Percentiles rank a stretch among this genome's conserved stretches.
These are phyloP conservation scores for Coemansia sp. DNA, from an alignment of 192 early-diverging fungal species.

Conservation along the genomic window DNA sequence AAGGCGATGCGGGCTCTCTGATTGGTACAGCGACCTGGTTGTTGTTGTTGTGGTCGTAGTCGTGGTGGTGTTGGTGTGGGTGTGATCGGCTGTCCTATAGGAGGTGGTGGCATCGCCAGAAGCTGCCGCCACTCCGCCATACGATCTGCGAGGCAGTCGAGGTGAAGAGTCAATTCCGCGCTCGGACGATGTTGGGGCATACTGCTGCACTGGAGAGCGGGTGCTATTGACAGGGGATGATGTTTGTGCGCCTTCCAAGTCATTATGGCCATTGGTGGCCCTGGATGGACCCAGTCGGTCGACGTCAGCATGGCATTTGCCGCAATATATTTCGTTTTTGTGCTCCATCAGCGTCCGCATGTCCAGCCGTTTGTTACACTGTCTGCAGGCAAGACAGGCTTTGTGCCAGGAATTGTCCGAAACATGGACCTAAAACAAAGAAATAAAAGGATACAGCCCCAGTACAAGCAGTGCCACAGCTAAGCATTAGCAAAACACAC, in stretches of 20 bases:
- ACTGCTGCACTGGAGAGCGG: neutral
- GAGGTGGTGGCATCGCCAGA: conserved; percentile 1
- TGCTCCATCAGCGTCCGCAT: conserved; percentile 43
- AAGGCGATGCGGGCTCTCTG: neutral
- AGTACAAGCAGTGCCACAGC: too few relatives aligned
- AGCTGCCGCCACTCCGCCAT: conserved; percentile 1
- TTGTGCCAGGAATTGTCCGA: conserved; percentile 55
- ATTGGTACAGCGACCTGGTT: conserved; percentile 1
- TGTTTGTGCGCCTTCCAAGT: conserved; percentile 1
- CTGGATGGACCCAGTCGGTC: conserved; percentile 17
- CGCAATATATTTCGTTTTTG: conserved; percentile 50
- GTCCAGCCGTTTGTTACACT: conserved; percentile 38
- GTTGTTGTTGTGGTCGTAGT: conserved; percentile 1
- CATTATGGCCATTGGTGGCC: neutral
- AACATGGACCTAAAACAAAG: conserved; percentile 34
- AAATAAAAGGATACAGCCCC: neutral
- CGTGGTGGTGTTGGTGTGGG: neutral
- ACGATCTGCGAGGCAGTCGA: neutral
- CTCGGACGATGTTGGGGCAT: conserved; percentile 3
- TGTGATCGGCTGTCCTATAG: neutral
- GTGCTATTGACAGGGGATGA: neutral
- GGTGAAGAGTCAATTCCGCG: conserved; percentile 1
- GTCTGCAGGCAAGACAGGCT: conserved; percentile 42
- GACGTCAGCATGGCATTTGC: conserved; percentile 35
- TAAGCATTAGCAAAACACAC: too few relatives aligned